Percentiles rank a stretch among this genome's conserved stretches.
These are phyloP conservation scores for Colletotrichum sp. DNA, from an alignment of 2,329 filamentous ascomycete species.

Conservation along the genomic window DNA sequence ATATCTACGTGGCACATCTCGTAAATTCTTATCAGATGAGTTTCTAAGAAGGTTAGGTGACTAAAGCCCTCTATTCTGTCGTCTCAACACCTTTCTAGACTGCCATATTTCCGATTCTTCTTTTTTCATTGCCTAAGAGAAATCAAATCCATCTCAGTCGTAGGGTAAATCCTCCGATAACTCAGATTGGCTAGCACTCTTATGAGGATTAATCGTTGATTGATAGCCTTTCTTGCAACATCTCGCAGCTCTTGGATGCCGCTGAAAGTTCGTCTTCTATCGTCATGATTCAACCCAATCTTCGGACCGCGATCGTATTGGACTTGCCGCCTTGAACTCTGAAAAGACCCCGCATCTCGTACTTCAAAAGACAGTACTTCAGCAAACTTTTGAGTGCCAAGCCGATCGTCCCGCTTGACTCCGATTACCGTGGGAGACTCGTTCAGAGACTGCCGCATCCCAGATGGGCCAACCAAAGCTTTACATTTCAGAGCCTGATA, in stretches of 20 bases:
- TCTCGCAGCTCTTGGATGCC: background rate
- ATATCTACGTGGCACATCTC: background rate
- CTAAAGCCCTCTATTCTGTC: background rate
- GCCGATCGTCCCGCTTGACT: background rate
- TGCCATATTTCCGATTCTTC: background rate
- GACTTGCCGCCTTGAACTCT: background rate
- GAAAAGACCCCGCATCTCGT: background rate
- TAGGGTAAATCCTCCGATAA: background rate
- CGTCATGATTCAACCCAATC: background rate
- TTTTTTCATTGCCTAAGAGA: background rate
- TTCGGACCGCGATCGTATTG: background rate
- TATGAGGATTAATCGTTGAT: background rate
- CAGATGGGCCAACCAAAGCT: background rate
- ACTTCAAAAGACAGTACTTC: background rate
- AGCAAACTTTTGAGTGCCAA: background rate
- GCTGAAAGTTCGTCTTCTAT: background rate
- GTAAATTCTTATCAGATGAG: background rate
- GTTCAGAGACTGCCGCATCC: background rate
- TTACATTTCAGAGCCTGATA: background rate
- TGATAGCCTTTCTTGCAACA: background rate
- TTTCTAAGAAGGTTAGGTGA: background rate
- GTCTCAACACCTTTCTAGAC: rapidly evolving
- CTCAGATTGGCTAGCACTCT: background rate
- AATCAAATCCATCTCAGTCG: background rate
- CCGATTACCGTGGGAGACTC: background rate